Evolutionary conservation across 441 rosid species (phyloP).

Genomic region (Euphorbia schlechtendalii): DNA sequence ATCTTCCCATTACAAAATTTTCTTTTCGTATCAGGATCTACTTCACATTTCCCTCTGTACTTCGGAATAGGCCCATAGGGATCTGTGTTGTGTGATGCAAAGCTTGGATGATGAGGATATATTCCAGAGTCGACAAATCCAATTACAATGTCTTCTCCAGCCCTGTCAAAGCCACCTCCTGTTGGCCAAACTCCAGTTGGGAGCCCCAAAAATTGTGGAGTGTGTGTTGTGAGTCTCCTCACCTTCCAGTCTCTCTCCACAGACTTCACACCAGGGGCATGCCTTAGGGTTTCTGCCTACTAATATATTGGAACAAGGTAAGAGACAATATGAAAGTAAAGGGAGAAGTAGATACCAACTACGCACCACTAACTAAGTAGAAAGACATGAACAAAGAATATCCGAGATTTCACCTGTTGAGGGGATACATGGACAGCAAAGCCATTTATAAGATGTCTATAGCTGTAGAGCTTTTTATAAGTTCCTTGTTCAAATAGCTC

Average conservation of each 20-base stretch:
- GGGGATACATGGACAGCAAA: constrained; percentile 87
- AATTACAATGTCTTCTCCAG: constrained; percentile 91
- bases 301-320: constrained; percentile 44
- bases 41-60: constrained; percentile 92
- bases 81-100: constrained; percentile 49
- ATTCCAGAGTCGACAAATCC: constrained; percentile 98
- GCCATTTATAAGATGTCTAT: constrained; percentile 90
- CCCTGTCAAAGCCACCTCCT: constrained; percentile 92
- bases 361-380: neutral
- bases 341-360: constrained; percentile 9
- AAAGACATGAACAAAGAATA: constrained; percentile 5
- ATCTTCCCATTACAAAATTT: constrained; percentile 91
- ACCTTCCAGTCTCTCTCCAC: constrained; percentile 96
- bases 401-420: constrained; percentile 64
- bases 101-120: constrained; percentile 89
- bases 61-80: constrained; percentile 79
- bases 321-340: constrained; percentile 26
- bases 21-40: constrained; percentile 60
- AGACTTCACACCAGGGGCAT: constrained; percentile 66
- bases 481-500: constrained; percentile 67
- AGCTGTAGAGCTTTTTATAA: constrained; percentile 90
- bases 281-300: constrained; percentile 89
- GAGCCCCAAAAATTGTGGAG: constrained; percentile 90
- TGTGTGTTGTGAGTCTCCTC: constrained; percentile 78
- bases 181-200: constrained; percentile 99